A percentile compares a stretch with the other conserved stretches of the same genome.
These are phyloP conservation scores for Schrenkiella parvula DNA, from an alignment of 345 rosid genomes.

Conservation along the genomic window DNA sequence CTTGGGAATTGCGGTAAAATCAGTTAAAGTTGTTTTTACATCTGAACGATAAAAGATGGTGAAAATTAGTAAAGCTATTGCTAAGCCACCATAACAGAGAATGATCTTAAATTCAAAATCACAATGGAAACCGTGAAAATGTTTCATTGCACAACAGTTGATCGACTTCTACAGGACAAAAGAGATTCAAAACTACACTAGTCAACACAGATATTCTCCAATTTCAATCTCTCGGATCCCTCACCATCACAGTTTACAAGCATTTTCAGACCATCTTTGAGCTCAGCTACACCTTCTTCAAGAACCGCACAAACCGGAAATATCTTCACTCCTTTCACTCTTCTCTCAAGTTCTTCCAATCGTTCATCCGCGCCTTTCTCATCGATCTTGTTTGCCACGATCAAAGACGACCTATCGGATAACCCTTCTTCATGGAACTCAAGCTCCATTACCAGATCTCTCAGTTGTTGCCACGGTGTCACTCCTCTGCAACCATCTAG, in stretches of 20 bases:
- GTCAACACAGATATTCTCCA: slow-evolving; percentile 48
- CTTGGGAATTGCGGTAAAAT: too few relatives aligned
- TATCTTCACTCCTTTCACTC: slow-evolving; percentile 58
- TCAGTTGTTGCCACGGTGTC: slow-evolving; percentile 82
- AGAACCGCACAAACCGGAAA: slow-evolving; percentile 76
- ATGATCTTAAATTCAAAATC: not conserved
- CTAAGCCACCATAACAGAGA: too few relatives aligned
- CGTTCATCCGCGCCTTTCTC: slow-evolving; percentile 67
- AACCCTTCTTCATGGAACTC: slow-evolving; percentile 83
- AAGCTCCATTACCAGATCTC: slow-evolving; percentile 71
- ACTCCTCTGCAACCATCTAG: slow-evolving; percentile 66
- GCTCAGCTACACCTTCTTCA: slow-evolving; percentile 78
- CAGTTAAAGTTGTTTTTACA: too few relatives aligned
- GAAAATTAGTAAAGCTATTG: too few relatives aligned
- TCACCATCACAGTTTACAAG: slow-evolving; percentile 49
- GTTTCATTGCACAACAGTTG: not conserved
- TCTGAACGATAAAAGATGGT: too few relatives aligned
- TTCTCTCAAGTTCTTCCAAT: slow-evolving; percentile 54
- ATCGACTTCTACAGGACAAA: not conserved
- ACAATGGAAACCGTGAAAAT: not conserved
- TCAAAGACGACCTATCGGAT: slow-evolving; percentile 63
- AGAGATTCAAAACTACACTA: slow-evolving; percentile 17
- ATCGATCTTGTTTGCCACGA: slow-evolving; percentile 85
- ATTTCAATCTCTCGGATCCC: slow-evolving; percentile 35
- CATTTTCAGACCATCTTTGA: slow-evolving; percentile 70